These are phyloP conservation scores for Russula ochroleuca DNA, from an alignment of 768 basidiomycete species.

Conservation along the genomic window DNA sequence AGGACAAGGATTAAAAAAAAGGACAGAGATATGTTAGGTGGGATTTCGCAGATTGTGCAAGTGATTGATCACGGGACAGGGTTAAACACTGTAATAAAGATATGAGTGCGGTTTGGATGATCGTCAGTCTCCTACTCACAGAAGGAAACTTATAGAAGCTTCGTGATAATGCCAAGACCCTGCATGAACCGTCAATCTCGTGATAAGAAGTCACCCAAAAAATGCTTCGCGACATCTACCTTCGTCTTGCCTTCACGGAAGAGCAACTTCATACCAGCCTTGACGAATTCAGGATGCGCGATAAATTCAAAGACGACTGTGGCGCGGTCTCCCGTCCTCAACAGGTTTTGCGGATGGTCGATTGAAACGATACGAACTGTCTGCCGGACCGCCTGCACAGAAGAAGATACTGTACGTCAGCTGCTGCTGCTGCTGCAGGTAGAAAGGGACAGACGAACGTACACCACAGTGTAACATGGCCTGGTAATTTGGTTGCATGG, in stretches of 20 bases:
- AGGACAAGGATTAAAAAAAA: no score
- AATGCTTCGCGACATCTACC: constrained; percentile 40
- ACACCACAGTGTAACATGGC: constrained; percentile 94
- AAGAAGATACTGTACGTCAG: constrained; percentile 17
- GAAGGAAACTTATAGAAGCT: constrained; percentile 43
- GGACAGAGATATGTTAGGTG: neutral
- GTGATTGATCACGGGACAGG: neutral
- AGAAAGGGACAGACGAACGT: constrained; percentile 30
- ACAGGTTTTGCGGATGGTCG: constrained; percentile 83
- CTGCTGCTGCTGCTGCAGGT: constrained; percentile 9
- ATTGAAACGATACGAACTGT: constrained; percentile 87
- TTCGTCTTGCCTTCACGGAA: constrained; percentile 97
- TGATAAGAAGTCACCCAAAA: neutral
- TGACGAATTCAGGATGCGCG: constrained; percentile 85
- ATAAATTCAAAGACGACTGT: constrained; percentile 96
- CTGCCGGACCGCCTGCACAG: constrained; percentile 75
- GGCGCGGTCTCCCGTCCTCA: constrained; percentile 93
- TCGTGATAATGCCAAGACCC: constrained; percentile 77
- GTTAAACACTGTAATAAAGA: neutral
- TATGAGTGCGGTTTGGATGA: constrained; percentile 59
- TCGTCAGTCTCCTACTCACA: neutral
- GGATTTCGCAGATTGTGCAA: neutral
- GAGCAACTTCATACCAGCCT: constrained; percentile 88
- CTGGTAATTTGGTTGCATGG: constrained; percentile 90
- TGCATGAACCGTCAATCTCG: constrained; percentile 31